Evolutionary conservation across 305 asterid genomes (phyloP), one percentile per base, ranked within the genome.

Genomic region (Stenogyne calaminthoides): DNA sequence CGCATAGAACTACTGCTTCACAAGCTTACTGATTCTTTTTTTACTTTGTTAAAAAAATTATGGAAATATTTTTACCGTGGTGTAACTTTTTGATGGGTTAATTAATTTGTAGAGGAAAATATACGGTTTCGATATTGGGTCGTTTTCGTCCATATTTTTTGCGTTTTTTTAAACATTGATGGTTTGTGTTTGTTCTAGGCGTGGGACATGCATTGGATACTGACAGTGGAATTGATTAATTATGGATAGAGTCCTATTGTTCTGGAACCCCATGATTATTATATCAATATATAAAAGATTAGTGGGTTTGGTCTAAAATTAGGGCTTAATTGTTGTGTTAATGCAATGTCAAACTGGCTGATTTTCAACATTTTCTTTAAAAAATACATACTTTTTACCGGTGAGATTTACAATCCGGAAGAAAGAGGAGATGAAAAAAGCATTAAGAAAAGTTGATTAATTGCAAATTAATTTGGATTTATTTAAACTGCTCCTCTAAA

Each of bases 1-100:
- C 91, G 0, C 92, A 88, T 19, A 84, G 88, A 5, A 78, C 86
- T 36, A 83, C 93, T 0, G 79, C 90, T 32, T 83, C 94, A 2
- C 86, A 84, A 6, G 76, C 80, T 55, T 80, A 76, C 76, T 88
- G 78, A 88, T 44, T 49, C 16, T 34, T 32, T 3, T 16, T 18
- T 25, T 20, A 36, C 14, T 54, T 20, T 72, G 70, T 70, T 52
- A 20, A 15, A 61, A 69, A 69, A 42, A 5, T 16, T 83, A 85
- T 85, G 80, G 84, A 84, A 72, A 75, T 72, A 66, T 76, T 80
- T 54, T 80, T 54, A 39, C 61, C 0, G 83, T 18, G 67, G n/a
- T 70, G 59, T 74, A 62, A 62, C 36, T 76, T n/a, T 46, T 32
- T 55, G 34, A 16, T 49, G 4, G 9, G 58, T 64, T 22, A 67